Conservation (phyloP, 2,329 filamentous ascomycete species). For the Pezicula radicicola region DNA sequence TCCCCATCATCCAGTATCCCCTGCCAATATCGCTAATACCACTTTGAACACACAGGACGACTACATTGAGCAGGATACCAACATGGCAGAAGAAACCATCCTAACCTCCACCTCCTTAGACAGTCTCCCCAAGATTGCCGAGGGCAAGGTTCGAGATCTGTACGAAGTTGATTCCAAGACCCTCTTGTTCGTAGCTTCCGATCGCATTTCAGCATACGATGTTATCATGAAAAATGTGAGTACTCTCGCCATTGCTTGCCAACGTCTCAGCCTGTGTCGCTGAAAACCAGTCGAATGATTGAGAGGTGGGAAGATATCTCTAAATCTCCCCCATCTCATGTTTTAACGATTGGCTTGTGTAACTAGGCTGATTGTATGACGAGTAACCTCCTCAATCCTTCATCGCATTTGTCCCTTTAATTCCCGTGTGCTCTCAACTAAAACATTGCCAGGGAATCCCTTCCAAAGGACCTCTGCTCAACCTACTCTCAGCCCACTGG, state of each 20-base stretch:
- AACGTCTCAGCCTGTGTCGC: too few relatives aligned
- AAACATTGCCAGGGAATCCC: conserved; percentile 55
- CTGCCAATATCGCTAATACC: too few relatives aligned
- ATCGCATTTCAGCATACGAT: conserved; percentile 95
- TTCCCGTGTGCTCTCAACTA: conserved; percentile 38
- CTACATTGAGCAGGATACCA: too few relatives aligned
- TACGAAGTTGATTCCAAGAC: conserved; percentile 68
- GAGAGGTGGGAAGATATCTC: too few relatives aligned
- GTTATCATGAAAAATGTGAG: conserved; percentile 77
- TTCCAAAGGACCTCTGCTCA: conserved; percentile 64
- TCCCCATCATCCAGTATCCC: too few relatives aligned
- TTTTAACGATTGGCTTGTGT: too few relatives aligned
- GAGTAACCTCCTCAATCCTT: too few relatives aligned
- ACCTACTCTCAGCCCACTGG: conserved; percentile 66
- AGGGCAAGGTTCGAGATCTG: conserved; percentile 75
- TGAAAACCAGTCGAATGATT: too few relatives aligned
- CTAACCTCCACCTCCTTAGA: conserved; percentile 16
- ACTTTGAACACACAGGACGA: too few relatives aligned
- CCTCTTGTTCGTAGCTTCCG: conserved; percentile 80
- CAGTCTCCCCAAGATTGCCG: conserved; percentile 23
- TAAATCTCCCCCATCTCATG: too few relatives aligned
- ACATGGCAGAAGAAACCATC: conserved; percentile 14
- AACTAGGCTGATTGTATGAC: too few relatives aligned
- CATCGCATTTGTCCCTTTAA: conserved; percentile 26
- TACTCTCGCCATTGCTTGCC: conserved; percentile 31